Base-by-base conservation (phyloP, 495 filamentous ascomycete genomes). In the Choiromyces venosus region DNA sequence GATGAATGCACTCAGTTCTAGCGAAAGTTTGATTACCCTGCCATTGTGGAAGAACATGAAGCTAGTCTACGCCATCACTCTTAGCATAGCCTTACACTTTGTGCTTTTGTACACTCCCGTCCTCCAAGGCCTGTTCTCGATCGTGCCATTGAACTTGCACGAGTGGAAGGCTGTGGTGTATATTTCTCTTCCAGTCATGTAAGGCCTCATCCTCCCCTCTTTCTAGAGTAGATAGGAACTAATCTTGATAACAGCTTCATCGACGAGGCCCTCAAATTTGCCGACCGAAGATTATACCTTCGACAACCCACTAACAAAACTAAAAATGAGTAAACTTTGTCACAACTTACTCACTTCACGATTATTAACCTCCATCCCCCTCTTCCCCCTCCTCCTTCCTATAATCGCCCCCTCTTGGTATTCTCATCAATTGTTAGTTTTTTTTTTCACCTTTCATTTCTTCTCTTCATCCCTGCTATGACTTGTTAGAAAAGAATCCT, bases 11-110 rank as follows among this genome's bases (percentile, higher is more conserved):
- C 87, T 99, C 21, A 97, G 93, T 21, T 96, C 92, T 12, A 94
- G 92, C 83, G 96, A 98, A 83, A 96, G 92, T 7, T 90, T 99
- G 3, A 83, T 99, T 39, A 97, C 95, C 16, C 89, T 98, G 74
- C 93, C 93, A 25, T 84, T 99, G 37, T 96, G 93, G 94, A 88
- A 95, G 80, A 99, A 99, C 84, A 93, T 96, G 89, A 93, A 95
- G 86, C 87, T 99, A 12, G 90, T 99, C 71, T 97, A 96, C 77
- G 96, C 96, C 75, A 95, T 99, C 77, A 86, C 86, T 18, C 83
- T 99, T 71, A 97, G 93, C n/a, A 99, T 99, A 96, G 87, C 86
- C 10, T 88, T 99, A 68, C 96, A 99, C 85, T 97, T 99, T 81
- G 91, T 89, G 14, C 88, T 99, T 68, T 87, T 99, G 66, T 99